Base-by-base conservation (phyloP, 108 stramenopile species). In the Fragilariopsis cylindrus region DNA sequence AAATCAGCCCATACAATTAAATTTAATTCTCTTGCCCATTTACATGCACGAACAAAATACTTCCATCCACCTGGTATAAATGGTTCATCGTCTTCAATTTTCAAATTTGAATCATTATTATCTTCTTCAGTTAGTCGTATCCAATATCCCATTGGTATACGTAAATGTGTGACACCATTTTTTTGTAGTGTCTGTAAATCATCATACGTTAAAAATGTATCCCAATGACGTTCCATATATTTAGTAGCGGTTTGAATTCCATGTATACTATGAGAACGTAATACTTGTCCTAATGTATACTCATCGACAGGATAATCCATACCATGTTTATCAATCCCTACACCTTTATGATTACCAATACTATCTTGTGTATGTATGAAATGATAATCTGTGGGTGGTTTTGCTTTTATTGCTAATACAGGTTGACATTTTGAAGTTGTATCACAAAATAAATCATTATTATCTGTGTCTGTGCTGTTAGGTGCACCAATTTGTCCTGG, bases 91-190 rank as follows among this genome's bases (percentile, higher is more conserved):
- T 68, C 60, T 16, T 55, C 49, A 5, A 73, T 49, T 12, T 44
- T 63, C 3, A 63, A 13, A 4, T n/a, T 30, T 16, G 8, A 9
- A 21, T 21, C 21, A 43, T 71, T 69, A 40, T 71, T 80, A 19
- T 21, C 21, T 21, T 21, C 21, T 21, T 21, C 21, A 21, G 21
- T 21, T 21, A 21, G 21, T 21, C 84, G 78, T 18, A 90, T 90
- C 88, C 87, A 94, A 71, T 87, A 83, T 7, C 84, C 70, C 55
- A 94, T 48, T 1, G 93, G 93, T 8, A 94, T 84, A 13, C 93
- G 82, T 19, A 91, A 60, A 81, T 94, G 88, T 13, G 86, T 90
- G 7, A 88, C 78, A 48, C 86, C 86, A 40, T 78, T 69, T 2
- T 79, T 69, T 66, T 76, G 68, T 1, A 94, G 54, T 19, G 65